Base-by-base conservation (phyloP, 805 yeast species). In the baker's yeast (Saccharomyces cerevisiae) region DNA sequence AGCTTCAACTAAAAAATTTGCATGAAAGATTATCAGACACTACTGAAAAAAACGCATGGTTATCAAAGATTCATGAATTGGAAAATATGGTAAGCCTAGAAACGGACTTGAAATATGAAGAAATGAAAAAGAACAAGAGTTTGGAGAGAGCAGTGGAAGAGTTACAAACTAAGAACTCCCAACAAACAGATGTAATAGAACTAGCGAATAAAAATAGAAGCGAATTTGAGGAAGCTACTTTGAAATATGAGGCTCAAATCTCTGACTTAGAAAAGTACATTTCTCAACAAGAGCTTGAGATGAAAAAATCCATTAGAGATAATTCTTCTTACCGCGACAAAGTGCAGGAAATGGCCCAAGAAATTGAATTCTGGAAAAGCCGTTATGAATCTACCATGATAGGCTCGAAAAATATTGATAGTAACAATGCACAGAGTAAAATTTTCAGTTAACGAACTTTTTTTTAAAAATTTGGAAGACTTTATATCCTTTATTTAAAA, bases 131-230 rank as follows among this genome's bases (percentile, higher is more conserved):
- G 32, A 69, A 76, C 26, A 77, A 78, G 57, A 71, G 65, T 30
- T 67, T 84, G 46, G 82, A 82, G 58, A 77, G 84, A 57, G 70
- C 76, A 4, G 70, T 83, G 30, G 79, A 79, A 50, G 84, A 83
- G 29, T 68, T 84, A 48, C 77, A 79, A 53, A 73, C 75, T 41
- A 76, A 80, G 48, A 74, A 76, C 52, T 80, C 76, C 29, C 79
- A 75, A 57, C 85, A 84, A 59, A 63, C 73, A 3, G 73, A 73
- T 48, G 76, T 81, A 26, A 73, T 80, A 41, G 74, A 76, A 51
- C 70, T 76, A 52, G 82, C 82, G 55, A 79, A 79, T 56, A 83
- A 79, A 51, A 90, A 85, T 59, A 82, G 81, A 61, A 73, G 77
- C 56, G 76, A 77, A 52, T 76, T 78, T 56, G 84, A 81, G 57